Base-by-base conservation (phyloP, 148 eudicot species). In the Rhododendron molle region DNA sequence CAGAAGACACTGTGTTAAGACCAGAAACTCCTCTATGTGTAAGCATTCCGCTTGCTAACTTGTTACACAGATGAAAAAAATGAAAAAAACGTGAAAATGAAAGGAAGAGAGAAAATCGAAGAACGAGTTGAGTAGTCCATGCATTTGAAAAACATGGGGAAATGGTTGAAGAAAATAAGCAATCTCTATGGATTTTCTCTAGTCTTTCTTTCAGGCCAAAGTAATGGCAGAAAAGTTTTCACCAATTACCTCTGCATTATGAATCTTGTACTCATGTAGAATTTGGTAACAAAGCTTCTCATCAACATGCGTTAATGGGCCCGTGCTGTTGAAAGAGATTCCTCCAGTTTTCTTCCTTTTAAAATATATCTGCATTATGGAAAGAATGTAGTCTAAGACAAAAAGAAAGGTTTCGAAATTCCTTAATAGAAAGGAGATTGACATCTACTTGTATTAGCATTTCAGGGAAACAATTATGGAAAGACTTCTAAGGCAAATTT, bases 241-340 rank as follows among this genome's bases (percentile, higher is more conserved):
- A 46, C 54, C 18, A 82, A 72, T 30, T 92, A 97, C 98, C 99
- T 97, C 98, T 13, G 99, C 99, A 87, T 97, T 97, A 90, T 95
- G 98, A 88, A 97, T 97, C 89, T 97, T 97, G 92, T 97, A 97
- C 80, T 97, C 99, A 32, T 95, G 98, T 62, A 97, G 91, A 89
- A 97, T 97, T 89, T 97, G 99, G 88, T 97, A 97, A 93, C 98
- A 97, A 78, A 97, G 96, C 90, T 97, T 97, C 91, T 95, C 99
- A 91, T 97, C 99, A 76, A 97, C 93, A 89, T 93, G 98, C n/a
- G 98, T 97, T 81, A 97, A 88, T 26, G 86, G 93, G 54, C 86
- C 18, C 11, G 99, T 95, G 91, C 98, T 95, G 93, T 94, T 95
- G 91, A 97, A 97, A 79, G 99, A 95, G 88, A 95, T 95, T 77